Conservation (phyloP, 2,329 filamentous ascomycete species). For the Colletotrichum noveboracense region DNA sequence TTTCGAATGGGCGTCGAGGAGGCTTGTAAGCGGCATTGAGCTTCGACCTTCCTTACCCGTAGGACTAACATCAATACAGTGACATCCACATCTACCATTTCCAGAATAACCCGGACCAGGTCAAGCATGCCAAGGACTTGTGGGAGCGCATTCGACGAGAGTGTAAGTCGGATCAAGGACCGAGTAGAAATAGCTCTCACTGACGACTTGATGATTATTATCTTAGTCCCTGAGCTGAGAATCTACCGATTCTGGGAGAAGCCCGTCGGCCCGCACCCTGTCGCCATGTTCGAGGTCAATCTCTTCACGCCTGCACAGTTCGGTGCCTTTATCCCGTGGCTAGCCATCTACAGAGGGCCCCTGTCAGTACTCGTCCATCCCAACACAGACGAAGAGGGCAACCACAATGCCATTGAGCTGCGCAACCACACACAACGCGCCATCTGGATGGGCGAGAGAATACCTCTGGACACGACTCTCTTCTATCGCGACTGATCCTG, state of each 20-base stretch:
- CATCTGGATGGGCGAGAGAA: constrained; percentile 75
- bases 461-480: constrained; percentile 58
- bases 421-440: constrained; percentile 71
- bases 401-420: constrained; percentile 36
- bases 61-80: constrained; percentile 35
- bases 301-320: constrained; percentile 86
- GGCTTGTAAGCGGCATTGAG: constrained; percentile 65
- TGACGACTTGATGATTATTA: background rate
- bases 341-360: constrained; percentile 81
- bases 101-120: constrained; percentile 66
- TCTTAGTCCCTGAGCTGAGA: constrained; percentile 78
- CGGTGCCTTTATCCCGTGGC: constrained; percentile 86
- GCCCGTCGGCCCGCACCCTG: constrained; percentile 81
- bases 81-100: constrained; percentile 89
- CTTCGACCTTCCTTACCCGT: background rate
- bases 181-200: background rate
- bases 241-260: constrained; percentile 80
- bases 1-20: constrained; percentile 69
- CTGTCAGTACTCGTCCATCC: constrained; percentile 83
- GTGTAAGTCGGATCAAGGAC: constrained; percentile 57
- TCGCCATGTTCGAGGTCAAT: constrained; percentile 94
- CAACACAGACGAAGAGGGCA: constrained; percentile 66
- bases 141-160: constrained; percentile 82
- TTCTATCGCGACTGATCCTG: background rate
- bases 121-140: constrained; percentile 71